Conservation (phyloP, 495 filamentous ascomycete species). For the Pyronema domesticum region DNA sequence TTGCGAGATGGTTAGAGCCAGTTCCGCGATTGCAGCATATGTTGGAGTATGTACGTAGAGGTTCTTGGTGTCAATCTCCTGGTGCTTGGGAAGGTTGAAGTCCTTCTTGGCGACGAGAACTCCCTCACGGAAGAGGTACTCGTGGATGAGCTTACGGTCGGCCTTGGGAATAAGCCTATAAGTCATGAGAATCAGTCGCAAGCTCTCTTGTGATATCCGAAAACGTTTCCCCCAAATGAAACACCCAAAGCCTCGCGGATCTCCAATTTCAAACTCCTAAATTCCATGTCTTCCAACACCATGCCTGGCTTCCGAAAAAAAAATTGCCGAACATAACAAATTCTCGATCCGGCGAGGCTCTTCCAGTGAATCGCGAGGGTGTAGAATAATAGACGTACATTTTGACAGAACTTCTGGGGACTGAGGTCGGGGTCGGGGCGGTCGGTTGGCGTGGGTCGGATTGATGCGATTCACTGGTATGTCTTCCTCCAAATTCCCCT, state of each 20-base stretch:
- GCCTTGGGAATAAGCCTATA: constrained; percentile 92
- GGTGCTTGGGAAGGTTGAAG: constrained; percentile 83
- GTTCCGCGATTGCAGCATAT: constrained; percentile 1
- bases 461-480: too few species aligned
- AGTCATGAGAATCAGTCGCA: neutral
- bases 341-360: neutral
- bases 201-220: neutral
- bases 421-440: too few species aligned
- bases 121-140: constrained; percentile 99
- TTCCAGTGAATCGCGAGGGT: neutral
- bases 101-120: constrained; percentile 98
- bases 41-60: constrained; percentile 41
- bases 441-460: too few species aligned
- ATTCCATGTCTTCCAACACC: too few species aligned
- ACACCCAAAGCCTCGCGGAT: too few species aligned
- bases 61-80: constrained; percentile 96
- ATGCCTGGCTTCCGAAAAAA: too few species aligned
- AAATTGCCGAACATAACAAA: too few species aligned
- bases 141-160: constrained; percentile 99
- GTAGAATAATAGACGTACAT: constrained; percentile 26
- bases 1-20: neutral
- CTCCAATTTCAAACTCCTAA: too few species aligned
- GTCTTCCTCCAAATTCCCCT: too few species aligned
- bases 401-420: constrained; percentile 29
- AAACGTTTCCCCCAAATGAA: too few species aligned